Percentiles rank a stretch among this genome's conserved stretches.
Evolutionary conservation across 2,329 filamentous ascomycete species (phyloP).

Genomic region (Cladosporium sp.): DNA sequence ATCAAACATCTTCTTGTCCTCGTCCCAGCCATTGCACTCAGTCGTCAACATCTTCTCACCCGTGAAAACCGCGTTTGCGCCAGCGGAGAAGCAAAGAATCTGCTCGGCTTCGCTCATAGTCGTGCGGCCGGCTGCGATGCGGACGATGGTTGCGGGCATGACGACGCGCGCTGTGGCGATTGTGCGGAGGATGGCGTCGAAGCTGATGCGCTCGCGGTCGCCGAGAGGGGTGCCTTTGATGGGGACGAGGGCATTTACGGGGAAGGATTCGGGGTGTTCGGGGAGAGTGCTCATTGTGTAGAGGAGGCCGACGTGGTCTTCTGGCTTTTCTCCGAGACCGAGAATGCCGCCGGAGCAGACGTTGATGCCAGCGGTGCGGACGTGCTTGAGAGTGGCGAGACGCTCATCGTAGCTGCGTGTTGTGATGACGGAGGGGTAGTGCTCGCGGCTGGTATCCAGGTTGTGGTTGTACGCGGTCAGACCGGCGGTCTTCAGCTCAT

Average conservation of each 20-base stretch:
- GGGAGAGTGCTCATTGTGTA: constrained; percentile 81
- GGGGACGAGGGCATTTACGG: constrained; percentile 85
- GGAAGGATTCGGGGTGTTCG: constrained; percentile 83
- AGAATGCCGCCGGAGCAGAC: constrained; percentile 90
- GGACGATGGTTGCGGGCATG: constrained; percentile 83
- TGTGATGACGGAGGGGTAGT: constrained; percentile 83
- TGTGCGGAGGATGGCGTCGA: constrained; percentile 76
- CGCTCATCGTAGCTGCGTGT: constrained; percentile 87
- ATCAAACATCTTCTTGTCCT: constrained; percentile 80
- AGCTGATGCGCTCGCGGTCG: constrained; percentile 68
- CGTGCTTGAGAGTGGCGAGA: constrained; percentile 73
- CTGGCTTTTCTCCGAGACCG: constrained; percentile 75
- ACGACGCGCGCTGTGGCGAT: constrained; percentile 80
- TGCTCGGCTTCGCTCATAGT: constrained; percentile 87
- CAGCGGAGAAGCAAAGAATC: constrained; percentile 83
- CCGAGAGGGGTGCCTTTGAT: constrained; percentile 88
- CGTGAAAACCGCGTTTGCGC: constrained; percentile 92
- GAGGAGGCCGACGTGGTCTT: constrained; percentile 79
- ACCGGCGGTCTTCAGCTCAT: constrained; percentile 78
- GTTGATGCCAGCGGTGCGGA: constrained; percentile 82
- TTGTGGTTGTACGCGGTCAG: constrained; percentile 95
- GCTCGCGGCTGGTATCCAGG: constrained; percentile 84
- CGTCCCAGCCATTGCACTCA: constrained; percentile 86
- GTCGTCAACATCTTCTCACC: constrained; percentile 96
- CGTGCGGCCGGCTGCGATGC: constrained; percentile 80